Conservation (phyloP, 2,329 filamentous ascomycete genomes). For the Penicillium sp. region DNA sequence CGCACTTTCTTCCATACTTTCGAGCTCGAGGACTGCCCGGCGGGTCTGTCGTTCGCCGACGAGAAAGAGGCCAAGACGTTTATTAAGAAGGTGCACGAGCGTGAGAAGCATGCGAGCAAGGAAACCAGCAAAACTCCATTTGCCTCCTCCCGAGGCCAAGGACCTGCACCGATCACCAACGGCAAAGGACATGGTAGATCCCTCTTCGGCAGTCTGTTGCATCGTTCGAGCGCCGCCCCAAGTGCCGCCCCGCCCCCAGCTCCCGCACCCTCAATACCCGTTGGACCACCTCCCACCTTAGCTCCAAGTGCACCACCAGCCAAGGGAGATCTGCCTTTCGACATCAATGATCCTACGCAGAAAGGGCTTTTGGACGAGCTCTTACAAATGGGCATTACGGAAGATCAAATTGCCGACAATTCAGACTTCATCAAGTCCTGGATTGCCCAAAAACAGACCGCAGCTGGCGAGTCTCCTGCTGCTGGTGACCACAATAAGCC, state of each 20-base stretch:
- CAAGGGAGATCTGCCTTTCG: conserved; percentile 52
- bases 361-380: conserved; percentile 64
- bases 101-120: conserved; percentile 94
- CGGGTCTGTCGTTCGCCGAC: conserved; percentile 87
- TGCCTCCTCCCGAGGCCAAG: conserved; percentile 52
- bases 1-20: conserved; percentile 98
- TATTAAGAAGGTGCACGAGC: conserved; percentile 94
- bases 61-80: conserved; percentile 98
- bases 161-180: conserved; percentile 46
- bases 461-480: conserved; percentile 44
- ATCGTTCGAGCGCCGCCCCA: conserved; percentile 51
- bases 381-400: conserved; percentile 66
- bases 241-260: conserved; percentile 29
- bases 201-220: conserved; percentile 53
- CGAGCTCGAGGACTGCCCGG: conserved; percentile 89
- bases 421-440: conserved; percentile 69
- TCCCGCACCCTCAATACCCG: conserved; percentile 32
- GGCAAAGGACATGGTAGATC: conserved; percentile 54
- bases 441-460: conserved; percentile 62
- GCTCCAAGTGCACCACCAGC: conserved; percentile 25
- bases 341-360: conserved; percentile 64
- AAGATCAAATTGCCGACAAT: conserved; percentile 68
- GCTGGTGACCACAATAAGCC: conserved; percentile 48
- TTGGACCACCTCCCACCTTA: conserved; percentile 34
- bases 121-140: conserved; percentile 80